These are phyloP conservation scores for Boletus hoseneyae DNA, from an alignment of 1,284 basidiomycete species.

Conservation along the genomic window DNA sequence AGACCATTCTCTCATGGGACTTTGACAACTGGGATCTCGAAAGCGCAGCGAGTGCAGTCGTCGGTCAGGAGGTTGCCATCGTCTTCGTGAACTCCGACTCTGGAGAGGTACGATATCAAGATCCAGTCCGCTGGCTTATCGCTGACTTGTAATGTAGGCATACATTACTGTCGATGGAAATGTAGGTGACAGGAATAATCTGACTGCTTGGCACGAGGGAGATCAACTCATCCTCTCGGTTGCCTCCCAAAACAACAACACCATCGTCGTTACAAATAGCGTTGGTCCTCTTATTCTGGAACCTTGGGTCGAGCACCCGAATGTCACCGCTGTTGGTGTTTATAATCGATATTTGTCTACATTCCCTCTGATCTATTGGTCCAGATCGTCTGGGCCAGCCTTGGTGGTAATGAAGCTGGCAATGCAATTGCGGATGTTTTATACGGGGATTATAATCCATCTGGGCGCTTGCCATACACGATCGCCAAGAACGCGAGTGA, in stretches of 20 bases:
- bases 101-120: conserved; percentile 31
- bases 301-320: conserved; percentile 49
- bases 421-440: conserved; percentile 39
- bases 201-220: conserved; percentile 59
- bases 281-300: conserved; percentile 52
- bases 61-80: conserved; percentile 32
- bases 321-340: conserved; percentile 44
- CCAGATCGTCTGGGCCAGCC: conserved; percentile 44
- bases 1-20: conserved; percentile 36
- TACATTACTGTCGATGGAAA: conserved; percentile 56
- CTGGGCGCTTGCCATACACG: conserved; percentile 55
- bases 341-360: background rate
- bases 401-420: conserved; percentile 63
- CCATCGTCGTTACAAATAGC: conserved; percentile 56
- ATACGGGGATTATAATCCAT: conserved; percentile 52
- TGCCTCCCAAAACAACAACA: conserved; percentile 45
- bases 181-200: conserved; percentile 45
- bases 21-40: conserved; percentile 35
- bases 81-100: conserved; percentile 42
- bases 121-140: background rate
- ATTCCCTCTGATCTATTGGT: conserved; percentile 1
- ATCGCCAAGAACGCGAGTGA: conserved; percentile 44
- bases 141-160: conserved; percentile 30
- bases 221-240: conserved; percentile 39
- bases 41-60: conserved; percentile 27